Conservation (phyloP, 2,329 filamentous ascomycete species). For the Microsporum ferrugineum region DNA sequence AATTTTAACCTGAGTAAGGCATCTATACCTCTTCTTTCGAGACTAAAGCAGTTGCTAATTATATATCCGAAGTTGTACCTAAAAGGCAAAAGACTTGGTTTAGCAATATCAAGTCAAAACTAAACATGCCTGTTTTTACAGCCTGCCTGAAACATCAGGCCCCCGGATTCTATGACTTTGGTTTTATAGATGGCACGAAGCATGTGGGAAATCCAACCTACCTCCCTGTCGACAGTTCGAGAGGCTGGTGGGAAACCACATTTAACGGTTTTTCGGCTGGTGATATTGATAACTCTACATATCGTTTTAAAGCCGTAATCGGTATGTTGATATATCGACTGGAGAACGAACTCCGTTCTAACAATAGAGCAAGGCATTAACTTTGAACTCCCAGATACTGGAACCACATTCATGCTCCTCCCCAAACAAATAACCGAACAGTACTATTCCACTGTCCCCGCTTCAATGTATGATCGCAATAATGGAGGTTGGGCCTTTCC, state of each 20-base stretch:
- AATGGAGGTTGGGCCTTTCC: slow-evolving; percentile 46
- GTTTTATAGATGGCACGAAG: slow-evolving; percentile 52
- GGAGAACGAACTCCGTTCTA: not conserved
- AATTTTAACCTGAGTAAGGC: slow-evolving; percentile 42
- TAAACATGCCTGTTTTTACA: slow-evolving; percentile 58
- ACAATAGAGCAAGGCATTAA: not conserved
- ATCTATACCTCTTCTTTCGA: not conserved
- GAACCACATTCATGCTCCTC: slow-evolving; percentile 55
- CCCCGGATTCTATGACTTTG: slow-evolving; percentile 61
- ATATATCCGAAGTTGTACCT: slow-evolving; percentile 9
- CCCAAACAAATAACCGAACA: slow-evolving; percentile 42
- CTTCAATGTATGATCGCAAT: slow-evolving; percentile 36
- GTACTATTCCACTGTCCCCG: slow-evolving; percentile 49
- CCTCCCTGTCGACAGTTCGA: slow-evolving; percentile 47
- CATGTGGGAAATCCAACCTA: slow-evolving; percentile 53
- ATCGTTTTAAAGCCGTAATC: not conserved
- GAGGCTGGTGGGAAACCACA: slow-evolving; percentile 59
- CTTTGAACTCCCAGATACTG: slow-evolving; percentile 43
- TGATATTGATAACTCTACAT: slow-evolving; percentile 15
- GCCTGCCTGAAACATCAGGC: slow-evolving; percentile 52
- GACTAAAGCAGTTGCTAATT: not conserved
- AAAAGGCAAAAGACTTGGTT: slow-evolving; percentile 57
- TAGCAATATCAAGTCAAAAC: slow-evolving; percentile 51
- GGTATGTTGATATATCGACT: not conserved
- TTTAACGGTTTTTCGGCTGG: slow-evolving; percentile 48